phyloP scores from a whole-genome alignment of 495 filamentous ascomycete genomes.

The Pseudotulostoma volvatum region DNA sequence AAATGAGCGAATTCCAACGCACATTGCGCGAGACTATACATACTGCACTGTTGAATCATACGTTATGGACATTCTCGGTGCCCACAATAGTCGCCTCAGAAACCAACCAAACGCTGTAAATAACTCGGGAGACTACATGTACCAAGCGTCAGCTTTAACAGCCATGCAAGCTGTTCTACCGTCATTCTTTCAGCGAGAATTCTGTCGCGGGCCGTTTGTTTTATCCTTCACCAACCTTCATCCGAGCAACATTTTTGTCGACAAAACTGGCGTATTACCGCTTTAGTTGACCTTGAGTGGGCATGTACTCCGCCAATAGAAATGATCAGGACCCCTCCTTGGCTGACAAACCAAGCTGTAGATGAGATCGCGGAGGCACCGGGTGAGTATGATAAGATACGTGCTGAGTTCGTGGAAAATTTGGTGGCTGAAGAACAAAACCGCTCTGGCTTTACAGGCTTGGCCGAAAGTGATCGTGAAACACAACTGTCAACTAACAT shows the following conservation, averaged over 20 bases:
- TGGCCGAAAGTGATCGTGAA: constrained; percentile 1
- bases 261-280: constrained; percentile 17
- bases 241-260: constrained; percentile 21
- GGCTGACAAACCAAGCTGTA: constrained; percentile 16
- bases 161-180: constrained; percentile 14
- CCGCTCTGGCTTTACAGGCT: constrained; percentile 1
- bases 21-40: constrained; percentile 15
- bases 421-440: constrained; percentile 7
- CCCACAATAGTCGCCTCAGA: constrained; percentile 17
- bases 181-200: constrained; percentile 13
- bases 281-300: constrained; percentile 22
- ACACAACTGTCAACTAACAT: too few relatives aligned
- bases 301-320: constrained; percentile 20
- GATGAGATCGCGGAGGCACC: too few relatives aligned
- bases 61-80: constrained; percentile 14
- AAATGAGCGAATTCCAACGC: constrained; percentile 12
- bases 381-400: constrained; percentile 1
- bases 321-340: constrained; percentile 18
- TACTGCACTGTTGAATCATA: constrained; percentile 19
- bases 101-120: constrained; percentile 20
- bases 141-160: constrained; percentile 13
- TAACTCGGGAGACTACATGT: constrained; percentile 11
- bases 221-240: constrained; percentile 8
- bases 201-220: constrained; percentile 11
- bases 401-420: constrained; percentile 7